Percentiles rank a stretch among this genome's conserved stretches.
These are phyloP conservation scores for Chenopodium album DNA, from an alignment of 148 eudicot genomes.

Conservation along the genomic window DNA sequence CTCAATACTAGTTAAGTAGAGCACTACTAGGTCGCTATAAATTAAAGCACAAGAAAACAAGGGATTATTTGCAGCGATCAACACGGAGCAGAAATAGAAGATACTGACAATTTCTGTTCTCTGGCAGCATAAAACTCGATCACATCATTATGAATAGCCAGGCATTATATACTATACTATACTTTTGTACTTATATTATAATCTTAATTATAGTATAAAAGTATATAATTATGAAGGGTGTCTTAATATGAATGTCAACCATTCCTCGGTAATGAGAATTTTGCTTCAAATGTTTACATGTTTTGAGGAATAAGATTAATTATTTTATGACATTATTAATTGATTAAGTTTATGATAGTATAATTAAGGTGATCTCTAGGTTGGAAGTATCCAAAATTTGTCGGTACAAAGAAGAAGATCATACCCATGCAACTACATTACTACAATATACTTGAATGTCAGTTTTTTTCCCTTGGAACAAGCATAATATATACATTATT, in stretches of 20 bases:
- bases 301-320: constrained; percentile 30
- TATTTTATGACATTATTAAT: neutral
- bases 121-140: constrained; percentile 31
- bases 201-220: neutral
- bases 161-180: constrained; percentile 26
- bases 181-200: neutral
- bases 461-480: constrained; percentile 27
- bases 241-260: constrained; percentile 34
- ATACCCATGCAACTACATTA: constrained; percentile 18
- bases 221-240: neutral
- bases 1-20: neutral
- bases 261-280: constrained; percentile 33
- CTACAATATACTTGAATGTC: constrained; percentile 30
- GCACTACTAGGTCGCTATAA: constrained; percentile 1
- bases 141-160: constrained; percentile 21
- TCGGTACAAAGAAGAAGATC: constrained; percentile 28
- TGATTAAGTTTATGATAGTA: constrained; percentile 3
- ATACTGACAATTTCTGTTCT: constrained; percentile 35
- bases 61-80: constrained; percentile 36
- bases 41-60: constrained; percentile 31
- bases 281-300: constrained; percentile 36
- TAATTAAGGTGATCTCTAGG: constrained; percentile 14
- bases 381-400: constrained; percentile 33
- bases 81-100: constrained; percentile 42
- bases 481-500: neutral